Conservation (phyloP, 2,329 filamentous ascomycete genomes). For the Hirsutella thompsonii region DNA sequence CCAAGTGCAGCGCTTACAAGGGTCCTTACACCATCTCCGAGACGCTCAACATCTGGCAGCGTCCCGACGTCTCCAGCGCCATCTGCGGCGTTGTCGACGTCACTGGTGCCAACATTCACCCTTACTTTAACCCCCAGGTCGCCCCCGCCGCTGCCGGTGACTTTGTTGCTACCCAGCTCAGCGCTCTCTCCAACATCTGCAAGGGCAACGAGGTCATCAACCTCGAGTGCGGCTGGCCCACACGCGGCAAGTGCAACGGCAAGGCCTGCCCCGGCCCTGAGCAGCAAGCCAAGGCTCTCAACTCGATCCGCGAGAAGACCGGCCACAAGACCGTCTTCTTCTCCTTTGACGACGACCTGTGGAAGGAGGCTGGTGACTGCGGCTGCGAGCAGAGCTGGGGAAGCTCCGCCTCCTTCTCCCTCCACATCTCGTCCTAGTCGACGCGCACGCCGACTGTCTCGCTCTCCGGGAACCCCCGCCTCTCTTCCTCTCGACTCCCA, state of each 20-base stretch:
- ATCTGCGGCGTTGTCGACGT: conserved; percentile 69
- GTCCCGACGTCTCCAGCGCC: conserved; percentile 37
- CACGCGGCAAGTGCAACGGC: conserved; percentile 55
- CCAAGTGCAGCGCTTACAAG: conserved; percentile 58
- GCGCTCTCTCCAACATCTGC: conserved; percentile 59
- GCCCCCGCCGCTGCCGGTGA: conserved; percentile 52
- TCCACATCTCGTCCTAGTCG: conserved; percentile 2
- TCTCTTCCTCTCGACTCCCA: not conserved
- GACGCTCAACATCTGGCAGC: conserved; percentile 66
- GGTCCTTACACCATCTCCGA: conserved; percentile 76
- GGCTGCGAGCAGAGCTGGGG: conserved; percentile 76
- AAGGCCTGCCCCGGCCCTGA: conserved; percentile 50
- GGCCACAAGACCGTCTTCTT: conserved; percentile 69
- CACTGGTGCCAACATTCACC: conserved; percentile 77
- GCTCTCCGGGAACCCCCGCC: no score
- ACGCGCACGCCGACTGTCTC: not conserved
- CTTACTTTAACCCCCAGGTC: conserved; percentile 76
- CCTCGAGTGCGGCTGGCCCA: conserved; percentile 88
- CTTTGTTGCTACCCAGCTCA: conserved; percentile 65
- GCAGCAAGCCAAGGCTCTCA: conserved; percentile 62
- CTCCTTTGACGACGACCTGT: conserved; percentile 65
- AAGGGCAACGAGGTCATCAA: conserved; percentile 60
- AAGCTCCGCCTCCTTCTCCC: conserved; percentile 16
- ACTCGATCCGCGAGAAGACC: conserved; percentile 50
- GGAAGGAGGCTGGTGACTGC: conserved; percentile 63